These are phyloP conservation scores for Colletotrichum tropicicola DNA, from an alignment of 2,329 filamentous ascomycete species.

Conservation along the genomic window DNA sequence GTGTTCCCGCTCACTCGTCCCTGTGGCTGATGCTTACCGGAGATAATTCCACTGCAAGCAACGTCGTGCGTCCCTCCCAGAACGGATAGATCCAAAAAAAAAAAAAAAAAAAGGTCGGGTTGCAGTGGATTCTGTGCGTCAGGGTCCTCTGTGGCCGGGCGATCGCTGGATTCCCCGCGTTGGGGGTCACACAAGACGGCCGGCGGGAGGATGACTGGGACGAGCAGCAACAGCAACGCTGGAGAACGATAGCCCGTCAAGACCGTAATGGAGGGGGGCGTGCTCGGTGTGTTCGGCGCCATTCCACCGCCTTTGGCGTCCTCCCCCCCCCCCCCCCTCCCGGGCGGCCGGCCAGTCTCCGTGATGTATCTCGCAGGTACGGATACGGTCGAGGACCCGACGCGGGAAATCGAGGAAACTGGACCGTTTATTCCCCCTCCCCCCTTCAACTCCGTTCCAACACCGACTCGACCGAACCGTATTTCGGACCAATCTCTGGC, in stretches of 20 bases:
- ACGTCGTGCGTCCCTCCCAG: neutral
- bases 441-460: neutral
- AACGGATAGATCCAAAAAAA: neutral
- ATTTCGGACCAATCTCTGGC: neutral
- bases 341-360: neutral
- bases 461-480: neutral
- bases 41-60: no score
- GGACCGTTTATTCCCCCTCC: neutral
- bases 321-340: no score
- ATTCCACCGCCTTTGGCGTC: slow-evolving; percentile 23
- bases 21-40: slow-evolving; percentile 21
- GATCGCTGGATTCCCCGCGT: slow-evolving; percentile 22
- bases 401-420: no score
- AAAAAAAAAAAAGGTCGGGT: neutral
- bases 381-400: no score
- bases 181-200: neutral
- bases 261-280: slow-evolving; percentile 26
- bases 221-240: neutral
- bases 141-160: slow-evolving; percentile 28
- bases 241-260: slow-evolving; percentile 17
- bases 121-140: slow-evolving; percentile 19
- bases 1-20: neutral
- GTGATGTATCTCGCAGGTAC: no score
- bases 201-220: neutral
- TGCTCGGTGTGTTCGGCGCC: slow-evolving; percentile 30